A percentile compares a stretch with the other conserved stretches of the same genome.
Evolutionary conservation across 2,329 filamentous ascomycete species (phyloP).

Genomic region (Biscogniauxia mediterranea): DNA sequence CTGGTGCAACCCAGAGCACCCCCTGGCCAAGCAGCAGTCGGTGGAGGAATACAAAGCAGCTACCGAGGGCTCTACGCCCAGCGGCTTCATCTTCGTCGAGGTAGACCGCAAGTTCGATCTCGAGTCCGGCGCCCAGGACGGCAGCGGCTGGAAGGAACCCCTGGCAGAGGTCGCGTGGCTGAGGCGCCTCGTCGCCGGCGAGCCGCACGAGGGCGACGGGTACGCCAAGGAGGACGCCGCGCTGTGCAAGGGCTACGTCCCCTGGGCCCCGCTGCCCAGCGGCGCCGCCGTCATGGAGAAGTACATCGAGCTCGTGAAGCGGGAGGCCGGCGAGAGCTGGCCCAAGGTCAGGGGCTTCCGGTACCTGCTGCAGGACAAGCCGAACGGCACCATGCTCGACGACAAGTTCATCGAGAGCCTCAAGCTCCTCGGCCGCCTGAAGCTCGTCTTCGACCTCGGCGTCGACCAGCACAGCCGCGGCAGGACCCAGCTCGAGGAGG

Average conservation of each 20-base stretch:
- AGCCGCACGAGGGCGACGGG: slow-evolving; percentile 55
- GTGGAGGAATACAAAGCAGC: slow-evolving; percentile 59
- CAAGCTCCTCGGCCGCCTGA: slow-evolving; percentile 61
- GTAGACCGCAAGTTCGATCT: slow-evolving; percentile 69
- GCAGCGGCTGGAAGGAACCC: slow-evolving; percentile 63
- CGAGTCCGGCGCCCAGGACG: slow-evolving; percentile 42
- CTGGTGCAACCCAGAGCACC: slow-evolving; percentile 63
- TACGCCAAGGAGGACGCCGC: slow-evolving; percentile 50
- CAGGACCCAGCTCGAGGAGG: slow-evolving; percentile 69
- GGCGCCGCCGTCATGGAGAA: slow-evolving; percentile 56
- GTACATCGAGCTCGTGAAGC: slow-evolving; percentile 64
- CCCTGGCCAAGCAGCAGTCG: slow-evolving; percentile 64
- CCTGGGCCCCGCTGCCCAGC: slow-evolving; percentile 81
- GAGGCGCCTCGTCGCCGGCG: slow-evolving; percentile 62
- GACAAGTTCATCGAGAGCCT: slow-evolving; percentile 64
- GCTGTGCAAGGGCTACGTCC: slow-evolving; percentile 68
- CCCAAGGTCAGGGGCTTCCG: slow-evolving; percentile 72
- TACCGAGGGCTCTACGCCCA: slow-evolving; percentile 43
- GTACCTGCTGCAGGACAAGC: slow-evolving; percentile 79
- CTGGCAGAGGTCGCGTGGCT: slow-evolving; percentile 72
- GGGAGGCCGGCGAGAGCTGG: slow-evolving; percentile 64
- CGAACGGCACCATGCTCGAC: slow-evolving; percentile 61
- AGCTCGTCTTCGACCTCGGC: slow-evolving; percentile 77
- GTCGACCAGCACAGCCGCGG: slow-evolving; percentile 79
- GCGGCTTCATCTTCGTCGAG: slow-evolving; percentile 81